A percentile compares a stretch with the other conserved stretches of the same genome.
Conservation (phyloP, 768 basidiomycete species). For the Sporobolomyces pararoseus region DNA sequence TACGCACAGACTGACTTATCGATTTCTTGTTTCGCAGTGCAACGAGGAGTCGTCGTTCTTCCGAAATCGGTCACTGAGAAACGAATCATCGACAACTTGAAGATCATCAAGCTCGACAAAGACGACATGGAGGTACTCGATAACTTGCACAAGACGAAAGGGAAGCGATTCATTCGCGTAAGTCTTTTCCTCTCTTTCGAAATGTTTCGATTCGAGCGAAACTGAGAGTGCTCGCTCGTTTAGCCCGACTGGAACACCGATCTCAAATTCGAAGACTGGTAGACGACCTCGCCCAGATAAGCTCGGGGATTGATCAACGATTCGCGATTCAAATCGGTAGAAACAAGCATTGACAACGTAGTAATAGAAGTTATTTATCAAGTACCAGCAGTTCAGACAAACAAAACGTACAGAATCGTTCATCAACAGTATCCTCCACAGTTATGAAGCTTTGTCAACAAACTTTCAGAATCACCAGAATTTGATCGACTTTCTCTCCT, state of each 20-base stretch:
- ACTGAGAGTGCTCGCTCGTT: not conserved
- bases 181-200: conserved; percentile 61
- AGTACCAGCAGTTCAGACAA: not conserved
- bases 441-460: too few species aligned
- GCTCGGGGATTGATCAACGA: too few species aligned
- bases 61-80: conserved; percentile 71
- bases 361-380: not conserved
- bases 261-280: conserved; percentile 34
- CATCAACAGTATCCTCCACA: not conserved
- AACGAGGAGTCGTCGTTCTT: conserved; percentile 65
- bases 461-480: too few species aligned
- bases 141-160: conserved; percentile 60
- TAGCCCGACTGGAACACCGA: conserved; percentile 35
- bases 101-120: conserved; percentile 60
- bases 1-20: not conserved
- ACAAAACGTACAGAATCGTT: not conserved
- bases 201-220: not conserved
- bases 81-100: conserved; percentile 64
- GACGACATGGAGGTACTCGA: conserved; percentile 62
- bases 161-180: conserved; percentile 58
- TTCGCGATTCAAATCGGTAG: not conserved
- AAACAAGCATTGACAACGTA: not conserved
- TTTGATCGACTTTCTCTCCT: not conserved
- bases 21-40: conserved; percentile 53
- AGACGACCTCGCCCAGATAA: too few species aligned